Base-by-base conservation (phyloP, 1,139 yeast genomes). In the Saccharomyces hybrid region DNA sequence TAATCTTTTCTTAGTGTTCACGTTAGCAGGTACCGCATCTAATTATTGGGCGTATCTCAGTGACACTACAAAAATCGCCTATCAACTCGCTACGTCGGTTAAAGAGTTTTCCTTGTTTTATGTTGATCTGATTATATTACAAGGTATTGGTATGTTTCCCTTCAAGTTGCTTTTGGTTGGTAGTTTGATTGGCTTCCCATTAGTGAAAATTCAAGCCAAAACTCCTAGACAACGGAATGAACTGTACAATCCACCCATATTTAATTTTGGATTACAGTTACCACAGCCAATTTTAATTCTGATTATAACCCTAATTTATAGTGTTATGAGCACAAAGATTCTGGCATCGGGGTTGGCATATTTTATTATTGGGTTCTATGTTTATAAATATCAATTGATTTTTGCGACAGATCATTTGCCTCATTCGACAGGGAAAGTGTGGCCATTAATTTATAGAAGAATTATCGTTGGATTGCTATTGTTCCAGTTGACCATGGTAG, bases 401-500 rank as follows among this genome's bases (percentile, higher is more conserved):
- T 88, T 85, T 67, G 82, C 91, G 0, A 83, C 85, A 74, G 88
- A 87, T 38, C 96, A 88, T 67, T 88, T 93, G 4, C 95, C 89
- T 51, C 96, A 88, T 69, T 86, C 95, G 0, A 88, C 95, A 0
- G 96, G 96, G 3, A 84, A 84, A 64, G 91, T 88, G 0, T 88
- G 95, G 96, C 91, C 95, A 0, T 73, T 87, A 57, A 84, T 88
- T 2, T 83, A 84, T 68, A 77, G 95, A 59, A 75, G 96, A 59
- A 78, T 88, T 3, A 80, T 85, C 52, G 69, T 86, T 50, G 96
- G 96, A 0, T 69, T 88, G 47, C 70, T 85, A 16, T 70, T 88
- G 11, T 88, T 93, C 67, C 98, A 93, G 65, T 71, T 91, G 55
- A 88, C 97, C 14, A 89, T 90, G 89, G 90, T 91, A 1, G 98